phyloP scores from a whole-genome alignment of 176 grass and related monocot species.

The Aegilops speltoides region DNA sequence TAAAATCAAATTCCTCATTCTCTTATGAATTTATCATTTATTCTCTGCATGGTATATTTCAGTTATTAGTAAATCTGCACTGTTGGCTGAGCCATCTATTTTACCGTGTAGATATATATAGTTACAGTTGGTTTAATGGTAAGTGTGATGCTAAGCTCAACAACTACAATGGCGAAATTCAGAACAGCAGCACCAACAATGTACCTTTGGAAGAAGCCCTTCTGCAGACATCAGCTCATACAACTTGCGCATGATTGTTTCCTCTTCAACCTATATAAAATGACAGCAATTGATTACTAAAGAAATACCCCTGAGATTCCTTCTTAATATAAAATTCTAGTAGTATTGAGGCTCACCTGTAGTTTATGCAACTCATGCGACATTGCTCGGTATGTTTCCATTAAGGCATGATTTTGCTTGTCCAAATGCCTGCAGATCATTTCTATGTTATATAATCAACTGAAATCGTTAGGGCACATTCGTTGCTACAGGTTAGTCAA shows the following conservation, averaged over 20 bases:
- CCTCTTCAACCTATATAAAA: constrained; percentile 75
- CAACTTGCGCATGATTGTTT: constrained; percentile 83
- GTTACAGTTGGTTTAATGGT: background rate
- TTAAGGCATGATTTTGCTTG: constrained; percentile 74
- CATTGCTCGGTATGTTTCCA: constrained; percentile 64
- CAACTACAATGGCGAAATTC: background rate
- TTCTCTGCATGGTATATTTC: background rate
- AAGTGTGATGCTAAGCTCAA: constrained; percentile 8
- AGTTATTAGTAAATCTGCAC: constrained; percentile 16
- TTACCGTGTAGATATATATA: background rate
- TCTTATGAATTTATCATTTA: background rate
- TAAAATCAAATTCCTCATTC: background rate
- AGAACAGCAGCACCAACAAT: constrained; percentile 10
- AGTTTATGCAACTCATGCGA: constrained; percentile 75
- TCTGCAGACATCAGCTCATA: constrained; percentile 62
- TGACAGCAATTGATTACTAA: constrained; percentile 9
- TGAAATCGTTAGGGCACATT: background rate
- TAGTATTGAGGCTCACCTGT: constrained; percentile 40
- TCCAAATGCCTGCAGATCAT: constrained; percentile 63
- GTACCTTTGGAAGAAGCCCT: constrained; percentile 79
- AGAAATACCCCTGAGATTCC: background rate
- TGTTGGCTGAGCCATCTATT: background rate
- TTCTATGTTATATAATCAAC: constrained; percentile 21
- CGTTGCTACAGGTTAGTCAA: background rate
- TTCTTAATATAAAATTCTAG: background rate